Percentiles rank a stretch among this genome's conserved stretches.
Evolutionary conservation across 2,329 filamentous ascomycete genomes (phyloP).

Genomic region (Trichoderma sp.): DNA sequence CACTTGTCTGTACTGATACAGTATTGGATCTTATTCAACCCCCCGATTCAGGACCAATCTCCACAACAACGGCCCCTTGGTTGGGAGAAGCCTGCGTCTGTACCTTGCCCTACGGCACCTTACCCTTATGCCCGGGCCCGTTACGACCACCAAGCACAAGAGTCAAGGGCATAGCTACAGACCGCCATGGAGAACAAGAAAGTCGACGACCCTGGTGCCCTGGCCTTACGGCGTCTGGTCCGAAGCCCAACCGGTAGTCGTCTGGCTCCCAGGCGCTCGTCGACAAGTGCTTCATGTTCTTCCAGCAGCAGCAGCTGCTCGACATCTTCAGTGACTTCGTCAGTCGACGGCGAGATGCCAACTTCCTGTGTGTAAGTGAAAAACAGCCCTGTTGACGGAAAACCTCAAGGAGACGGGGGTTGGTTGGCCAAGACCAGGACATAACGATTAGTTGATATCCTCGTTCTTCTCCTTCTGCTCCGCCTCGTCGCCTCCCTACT

Average conservation of each 20-base stretch:
- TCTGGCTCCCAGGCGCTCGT: conserved; percentile 35
- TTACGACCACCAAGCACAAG: neutral
- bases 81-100: conserved; percentile 1
- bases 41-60: neutral
- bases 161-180: conserved; percentile 17
- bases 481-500: neutral
- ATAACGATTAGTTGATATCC: neutral
- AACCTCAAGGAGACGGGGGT: neutral
- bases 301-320: conserved; percentile 25
- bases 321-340: conserved; percentile 27
- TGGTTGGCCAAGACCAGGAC: neutral
- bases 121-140: neutral
- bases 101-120: neutral
- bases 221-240: conserved; percentile 37
- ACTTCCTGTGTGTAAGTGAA: conserved; percentile 38
- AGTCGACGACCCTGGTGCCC: conserved; percentile 34
- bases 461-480: neutral
- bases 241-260: conserved; percentile 35
- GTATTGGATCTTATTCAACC: neutral
- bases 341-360: conserved; percentile 30
- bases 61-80: conserved; percentile 1
- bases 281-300: conserved; percentile 30
- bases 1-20: neutral
- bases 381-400: neutral
- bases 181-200: conserved; percentile 37